Conservation (phyloP, 306 rosid genomes). For the Castanospermum australe region DNA sequence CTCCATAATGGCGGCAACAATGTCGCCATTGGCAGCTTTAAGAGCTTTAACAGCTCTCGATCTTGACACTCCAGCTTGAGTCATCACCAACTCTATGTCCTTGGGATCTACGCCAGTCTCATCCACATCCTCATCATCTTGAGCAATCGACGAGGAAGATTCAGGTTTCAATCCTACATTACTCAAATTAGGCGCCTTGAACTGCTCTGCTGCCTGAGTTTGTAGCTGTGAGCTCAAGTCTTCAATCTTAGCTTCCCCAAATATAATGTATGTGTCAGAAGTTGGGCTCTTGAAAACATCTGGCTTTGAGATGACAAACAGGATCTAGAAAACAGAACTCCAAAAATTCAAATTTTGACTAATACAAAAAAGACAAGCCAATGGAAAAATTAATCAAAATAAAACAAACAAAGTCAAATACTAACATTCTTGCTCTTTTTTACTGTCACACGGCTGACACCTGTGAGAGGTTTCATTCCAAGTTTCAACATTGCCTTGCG, state of each 20-base stretch:
- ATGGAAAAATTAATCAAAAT: background rate
- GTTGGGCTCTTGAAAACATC: slow-evolving; percentile 94
- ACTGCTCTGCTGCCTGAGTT: slow-evolving; percentile 93
- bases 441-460: slow-evolving; percentile 84
- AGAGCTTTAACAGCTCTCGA: slow-evolving; percentile 80
- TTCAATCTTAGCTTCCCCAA: slow-evolving; percentile 91
- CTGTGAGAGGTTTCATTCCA: slow-evolving; percentile 80
- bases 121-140: slow-evolving; percentile 80
- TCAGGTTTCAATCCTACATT: slow-evolving; percentile 66
- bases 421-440: slow-evolving; percentile 93
- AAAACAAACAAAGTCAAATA: background rate
- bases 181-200: slow-evolving; percentile 74
- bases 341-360: background rate
- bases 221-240: slow-evolving; percentile 89
- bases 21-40: slow-evolving; percentile 70
- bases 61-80: slow-evolving; percentile 91
- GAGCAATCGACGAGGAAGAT: slow-evolving; percentile 54
- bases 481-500: slow-evolving; percentile 92
- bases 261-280: slow-evolving; percentile 78
- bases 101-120: slow-evolving; percentile 84
- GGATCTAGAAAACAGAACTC: slow-evolving; percentile 43
- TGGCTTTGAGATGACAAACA: slow-evolving; percentile 86
- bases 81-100: slow-evolving; percentile 87
- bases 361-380: background rate
- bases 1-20: slow-evolving; percentile 93